Evolutionary conservation across 208 protist species (phyloP), one percentile per base, ranked within the genome.

Genomic region (Leishmania guyanensis): DNA sequence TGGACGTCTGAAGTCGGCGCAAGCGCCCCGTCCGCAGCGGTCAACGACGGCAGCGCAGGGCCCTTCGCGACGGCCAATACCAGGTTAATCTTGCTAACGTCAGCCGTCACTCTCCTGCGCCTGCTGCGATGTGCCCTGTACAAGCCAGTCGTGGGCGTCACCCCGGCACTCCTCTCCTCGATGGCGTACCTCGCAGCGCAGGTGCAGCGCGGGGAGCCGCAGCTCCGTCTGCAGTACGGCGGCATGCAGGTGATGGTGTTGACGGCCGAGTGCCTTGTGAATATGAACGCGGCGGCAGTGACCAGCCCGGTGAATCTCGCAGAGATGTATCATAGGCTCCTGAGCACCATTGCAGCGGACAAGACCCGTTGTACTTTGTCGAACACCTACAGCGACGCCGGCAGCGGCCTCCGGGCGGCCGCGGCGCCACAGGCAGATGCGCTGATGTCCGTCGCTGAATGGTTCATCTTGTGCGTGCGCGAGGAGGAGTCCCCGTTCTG

Each of bases 191-290:
- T 96, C 12, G 84, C 84, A 64, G 86, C 86, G 79, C 86, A 92
- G 43, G 84, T 88, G 54, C 88, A 88, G 20, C 84, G 80, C 1
- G 77, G 88, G 46, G 89, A 96, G 88, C 84, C 84, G 26, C 62
- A 75, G 50, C 84, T 95, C 46, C 84, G 86, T 22, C 74, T 36
- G 16, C 88, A 94, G 75, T 93, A 94, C 89, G 80, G 85, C 8
- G 94, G 94, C 66, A 93, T 97, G 87, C 87, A 94, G 53, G 85
- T 91, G 26, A 80, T 97, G 75, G 80, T 97, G 50, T 81, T 95
- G 48, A 86, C 84, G 20, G 87, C 92, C 9, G 90, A 97, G 78
- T 87, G 77, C 22, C 62, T 95, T 29, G 93, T 90, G 78, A 97
- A 97, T 85, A 86, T 93, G 66, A 95, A 97, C 81, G 94, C 92